These are phyloP conservation scores for Penicillium olsonii DNA, from an alignment of 2,329 filamentous ascomycete species.

Conservation along the genomic window DNA sequence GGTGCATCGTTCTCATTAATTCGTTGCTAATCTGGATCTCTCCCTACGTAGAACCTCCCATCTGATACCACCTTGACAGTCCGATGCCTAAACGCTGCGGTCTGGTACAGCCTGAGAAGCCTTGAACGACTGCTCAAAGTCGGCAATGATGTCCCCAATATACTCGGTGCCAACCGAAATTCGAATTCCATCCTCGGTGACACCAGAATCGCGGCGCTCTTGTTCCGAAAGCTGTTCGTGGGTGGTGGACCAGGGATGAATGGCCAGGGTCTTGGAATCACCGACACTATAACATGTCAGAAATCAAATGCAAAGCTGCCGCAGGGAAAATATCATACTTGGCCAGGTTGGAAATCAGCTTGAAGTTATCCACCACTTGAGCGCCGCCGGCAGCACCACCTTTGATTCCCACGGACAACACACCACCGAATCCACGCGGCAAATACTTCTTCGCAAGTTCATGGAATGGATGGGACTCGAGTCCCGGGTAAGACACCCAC, in stretches of 20 bases:
- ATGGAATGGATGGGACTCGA: constrained; percentile 79
- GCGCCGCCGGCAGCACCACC: constrained; percentile 80
- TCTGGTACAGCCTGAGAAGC: constrained; percentile 48
- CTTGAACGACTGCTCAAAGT: constrained; percentile 89
- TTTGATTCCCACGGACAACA: constrained; percentile 91
- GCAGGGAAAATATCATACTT: constrained; percentile 56
- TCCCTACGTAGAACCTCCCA: too few relatives aligned
- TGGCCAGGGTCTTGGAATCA: constrained; percentile 90
- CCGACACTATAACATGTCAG: constrained; percentile 61
- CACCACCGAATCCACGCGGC: constrained; percentile 79
- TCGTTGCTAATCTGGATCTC: too few relatives aligned
- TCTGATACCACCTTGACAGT: not conserved
- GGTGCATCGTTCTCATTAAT: too few relatives aligned
- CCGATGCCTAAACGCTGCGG: constrained; percentile 12
- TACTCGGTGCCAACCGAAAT: constrained; percentile 96
- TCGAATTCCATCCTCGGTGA: constrained; percentile 86
- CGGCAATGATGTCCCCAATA: constrained; percentile 94
- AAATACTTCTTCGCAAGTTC: constrained; percentile 84
- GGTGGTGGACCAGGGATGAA: constrained; percentile 93
- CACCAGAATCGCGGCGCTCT: constrained; percentile 78
- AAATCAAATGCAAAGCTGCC: too few relatives aligned
- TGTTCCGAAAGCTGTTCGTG: constrained; percentile 87
- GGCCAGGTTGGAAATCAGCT: constrained; percentile 91
- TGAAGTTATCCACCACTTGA: constrained; percentile 89
- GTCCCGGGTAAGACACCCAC: constrained; percentile 93